Conservation (phyloP, 306 rosid genomes). For the Gynostemma pentaphyllum region DNA sequence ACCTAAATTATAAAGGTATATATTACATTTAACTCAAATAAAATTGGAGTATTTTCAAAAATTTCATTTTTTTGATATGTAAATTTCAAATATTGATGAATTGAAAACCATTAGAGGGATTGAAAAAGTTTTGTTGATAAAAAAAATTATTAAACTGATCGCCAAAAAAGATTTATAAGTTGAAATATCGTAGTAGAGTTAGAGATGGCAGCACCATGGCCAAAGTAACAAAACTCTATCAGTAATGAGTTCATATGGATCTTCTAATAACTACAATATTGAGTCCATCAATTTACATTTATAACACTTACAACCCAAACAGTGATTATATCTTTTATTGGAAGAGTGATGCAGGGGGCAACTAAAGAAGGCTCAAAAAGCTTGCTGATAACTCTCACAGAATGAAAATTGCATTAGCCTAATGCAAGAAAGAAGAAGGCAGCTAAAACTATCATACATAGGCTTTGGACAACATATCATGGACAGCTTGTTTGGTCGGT, state of each 20-base stretch:
- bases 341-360: neutral
- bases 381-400: neutral
- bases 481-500: constrained; percentile 55
- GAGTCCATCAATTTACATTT: constrained; percentile 3
- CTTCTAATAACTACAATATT: neutral
- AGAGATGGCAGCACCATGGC: no score
- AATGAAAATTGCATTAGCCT: constrained; percentile 2
- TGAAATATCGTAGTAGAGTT: no score
- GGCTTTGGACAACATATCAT: constrained; percentile 35
- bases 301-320: constrained; percentile 11
- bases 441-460: neutral
- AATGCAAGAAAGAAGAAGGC: constrained; percentile 5
- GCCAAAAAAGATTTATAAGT: no score
- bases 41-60: no score
- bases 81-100: no score
- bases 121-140: no score
- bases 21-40: no score
- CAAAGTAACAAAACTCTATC: neutral
- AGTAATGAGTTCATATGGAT: neutral
- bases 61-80: no score
- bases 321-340: constrained; percentile 5
- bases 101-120: no score
- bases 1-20: no score
- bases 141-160: no score
- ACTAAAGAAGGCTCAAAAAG: neutral